Percentiles rank a stretch among this genome's conserved stretches.
phyloP scores from a whole-genome alignment of 805 yeast genomes.

The Dipodascopsis tothii region DNA sequence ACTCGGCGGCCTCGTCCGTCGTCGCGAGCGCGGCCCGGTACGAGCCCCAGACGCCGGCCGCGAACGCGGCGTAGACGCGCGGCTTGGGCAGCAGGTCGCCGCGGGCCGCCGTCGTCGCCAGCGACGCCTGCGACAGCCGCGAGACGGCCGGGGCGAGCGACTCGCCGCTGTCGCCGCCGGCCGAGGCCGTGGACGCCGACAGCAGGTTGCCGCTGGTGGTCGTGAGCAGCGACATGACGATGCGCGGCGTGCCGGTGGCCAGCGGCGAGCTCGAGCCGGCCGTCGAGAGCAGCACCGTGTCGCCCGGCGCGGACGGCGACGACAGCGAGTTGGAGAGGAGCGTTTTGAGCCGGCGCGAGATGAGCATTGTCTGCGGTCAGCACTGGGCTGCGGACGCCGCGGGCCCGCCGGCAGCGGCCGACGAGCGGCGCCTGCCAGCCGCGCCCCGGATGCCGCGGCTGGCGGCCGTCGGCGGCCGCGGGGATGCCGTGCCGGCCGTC shows the following conservation, averaged over 20 bases:
- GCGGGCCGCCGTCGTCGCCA: background rate
- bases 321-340: constrained; percentile 19
- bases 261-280: constrained; percentile 3
- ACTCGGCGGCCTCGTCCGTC: constrained; percentile 8
- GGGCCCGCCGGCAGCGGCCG: too few relatives aligned
- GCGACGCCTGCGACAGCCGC: constrained; percentile 1
- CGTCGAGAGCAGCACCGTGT: constrained; percentile 7
- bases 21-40: constrained; percentile 4
- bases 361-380: constrained; percentile 22
- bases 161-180: constrained; percentile 1
- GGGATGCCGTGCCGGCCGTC: too few relatives aligned
- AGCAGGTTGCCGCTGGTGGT: constrained; percentile 14
- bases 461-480: too few relatives aligned
- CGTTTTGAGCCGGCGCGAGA: constrained; percentile 21
- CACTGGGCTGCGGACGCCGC: too few relatives aligned
- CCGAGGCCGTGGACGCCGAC: constrained; percentile 11
- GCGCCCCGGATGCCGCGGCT: too few relatives aligned
- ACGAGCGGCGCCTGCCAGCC: too few relatives aligned
- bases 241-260: constrained; percentile 10
- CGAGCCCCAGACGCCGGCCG: constrained; percentile 21
- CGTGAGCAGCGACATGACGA: constrained; percentile 16
- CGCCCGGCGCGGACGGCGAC: constrained; percentile 10
- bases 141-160: constrained; percentile 19
- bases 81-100: constrained; percentile 17
- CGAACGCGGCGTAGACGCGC: constrained; percentile 24